These are phyloP conservation scores for Candida broadrunensis DNA, from an alignment of 805 yeast species.

Conservation along the genomic window DNA sequence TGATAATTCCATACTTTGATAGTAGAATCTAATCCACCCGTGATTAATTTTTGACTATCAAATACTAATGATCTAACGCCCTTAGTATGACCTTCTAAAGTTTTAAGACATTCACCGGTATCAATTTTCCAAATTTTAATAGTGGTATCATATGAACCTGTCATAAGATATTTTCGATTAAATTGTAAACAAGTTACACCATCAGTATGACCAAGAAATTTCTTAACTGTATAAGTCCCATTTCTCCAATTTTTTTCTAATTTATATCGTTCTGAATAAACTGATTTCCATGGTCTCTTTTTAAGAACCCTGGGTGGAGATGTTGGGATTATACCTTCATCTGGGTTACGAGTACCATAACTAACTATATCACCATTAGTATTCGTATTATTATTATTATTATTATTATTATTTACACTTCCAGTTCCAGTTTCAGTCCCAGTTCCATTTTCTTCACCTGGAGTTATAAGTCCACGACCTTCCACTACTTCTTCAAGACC, in stretches of 20 bases:
- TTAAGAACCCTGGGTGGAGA: slow-evolving; percentile 9
- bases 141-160: slow-evolving; percentile 90
- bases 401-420: background rate
- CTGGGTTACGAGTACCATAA: background rate
- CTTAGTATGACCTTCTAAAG: slow-evolving; percentile 83
- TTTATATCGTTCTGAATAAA: slow-evolving; percentile 84
- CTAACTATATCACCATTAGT: background rate
- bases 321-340: background rate
- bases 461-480: background rate
- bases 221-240: slow-evolving; percentile 63
- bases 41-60: slow-evolving; percentile 84
- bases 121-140: slow-evolving; percentile 91
- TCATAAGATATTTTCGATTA: slow-evolving; percentile 69
- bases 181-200: slow-evolving; percentile 88
- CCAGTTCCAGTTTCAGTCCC: background rate
- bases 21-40: slow-evolving; percentile 89
- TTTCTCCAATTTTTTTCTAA: slow-evolving; percentile 95
- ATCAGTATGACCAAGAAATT: slow-evolving; percentile 78
- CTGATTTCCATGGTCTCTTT: slow-evolving; percentile 90
- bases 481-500: slow-evolving; percentile 9
- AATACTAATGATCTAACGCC: slow-evolving; percentile 85
- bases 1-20: slow-evolving; percentile 95
- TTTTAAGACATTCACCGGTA: slow-evolving; percentile 70
- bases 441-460: slow-evolving; percentile 3
- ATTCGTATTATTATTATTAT: background rate